Conservation (phyloP, 2,329 filamentous ascomycete species). For the Apiospora kogelbergensis region DNA sequence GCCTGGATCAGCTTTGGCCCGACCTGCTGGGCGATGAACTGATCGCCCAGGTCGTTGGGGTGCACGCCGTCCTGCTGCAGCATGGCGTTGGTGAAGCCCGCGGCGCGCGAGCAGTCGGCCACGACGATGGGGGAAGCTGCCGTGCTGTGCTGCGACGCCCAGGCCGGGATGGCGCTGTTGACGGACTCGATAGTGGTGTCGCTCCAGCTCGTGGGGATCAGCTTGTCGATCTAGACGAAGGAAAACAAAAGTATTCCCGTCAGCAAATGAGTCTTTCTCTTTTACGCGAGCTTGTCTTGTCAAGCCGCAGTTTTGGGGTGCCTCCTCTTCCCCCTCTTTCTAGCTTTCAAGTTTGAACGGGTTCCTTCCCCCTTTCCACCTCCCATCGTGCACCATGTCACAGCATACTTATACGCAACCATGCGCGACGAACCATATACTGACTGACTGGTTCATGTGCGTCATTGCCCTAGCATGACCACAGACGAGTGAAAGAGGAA, state of each 20-base stretch:
- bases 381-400: no score
- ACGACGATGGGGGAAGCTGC: conserved; percentile 11
- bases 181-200: conserved; percentile 30
- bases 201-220: conserved; percentile 37
- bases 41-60: conserved; percentile 34
- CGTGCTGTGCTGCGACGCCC: conserved; percentile 4
- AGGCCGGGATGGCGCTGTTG: conserved; percentile 35
- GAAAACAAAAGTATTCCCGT: background rate
- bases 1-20: conserved; percentile 32
- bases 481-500: no score
- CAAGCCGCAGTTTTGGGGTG: no score
- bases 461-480: no score
- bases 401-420: no score
- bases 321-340: no score
- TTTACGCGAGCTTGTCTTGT: no score
- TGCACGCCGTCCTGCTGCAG: conserved; percentile 38
- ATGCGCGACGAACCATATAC: no score
- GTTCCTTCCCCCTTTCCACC: no score
- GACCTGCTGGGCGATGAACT: conserved; percentile 31
- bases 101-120: conserved; percentile 23
- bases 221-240: conserved; percentile 34
- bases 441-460: no score
- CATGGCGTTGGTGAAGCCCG: conserved; percentile 22
- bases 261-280: no score
- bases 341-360: no score